These are phyloP conservation scores for Collybiopsis luxurians DNA, from an alignment of 768 basidiomycete genomes.

Conservation along the genomic window DNA sequence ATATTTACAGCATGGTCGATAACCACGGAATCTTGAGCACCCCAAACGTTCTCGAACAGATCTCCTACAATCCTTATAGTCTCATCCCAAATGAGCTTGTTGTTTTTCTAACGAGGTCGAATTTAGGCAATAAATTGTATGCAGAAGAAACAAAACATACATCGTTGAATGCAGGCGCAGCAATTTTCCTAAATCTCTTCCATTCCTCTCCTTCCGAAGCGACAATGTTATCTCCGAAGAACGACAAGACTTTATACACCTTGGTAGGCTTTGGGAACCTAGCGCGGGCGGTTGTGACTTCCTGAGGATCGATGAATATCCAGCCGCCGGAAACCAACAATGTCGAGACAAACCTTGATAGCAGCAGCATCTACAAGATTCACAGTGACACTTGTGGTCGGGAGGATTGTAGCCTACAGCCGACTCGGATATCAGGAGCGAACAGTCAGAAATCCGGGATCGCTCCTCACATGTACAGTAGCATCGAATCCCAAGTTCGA, in stretches of 20 bases:
- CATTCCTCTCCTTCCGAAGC: constrained; percentile 62
- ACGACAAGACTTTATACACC: constrained; percentile 39
- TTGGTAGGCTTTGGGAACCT: constrained; percentile 58
- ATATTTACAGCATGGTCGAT: constrained; percentile 48
- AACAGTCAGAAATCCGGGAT: too few species aligned
- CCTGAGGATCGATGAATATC: too few species aligned
- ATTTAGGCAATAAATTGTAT: background rate
- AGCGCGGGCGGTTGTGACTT: constrained; percentile 43
- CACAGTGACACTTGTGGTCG: background rate
- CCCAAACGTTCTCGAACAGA: constrained; percentile 50
- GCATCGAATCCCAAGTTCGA: background rate
- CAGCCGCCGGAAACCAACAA: too few species aligned
- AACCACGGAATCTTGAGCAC: constrained; percentile 31
- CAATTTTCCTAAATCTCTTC: constrained; percentile 62
- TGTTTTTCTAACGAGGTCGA: constrained; percentile 34
- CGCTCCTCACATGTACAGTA: background rate
- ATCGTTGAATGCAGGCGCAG: constrained; percentile 65
- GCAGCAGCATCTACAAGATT: constrained; percentile 6
- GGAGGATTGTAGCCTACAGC: background rate
- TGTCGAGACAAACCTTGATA: constrained; percentile 10
- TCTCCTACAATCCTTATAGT: constrained; percentile 39
- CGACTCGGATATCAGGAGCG: too few species aligned
- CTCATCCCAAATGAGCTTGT: constrained; percentile 48
- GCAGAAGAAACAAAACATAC: constrained; percentile 25
- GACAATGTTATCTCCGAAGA: constrained; percentile 65